Evolutionary conservation across 2,329 filamentous ascomycete genomes (phyloP), one percentile per base, ranked within the genome.

Genomic region (Diaporthe capsici): DNA sequence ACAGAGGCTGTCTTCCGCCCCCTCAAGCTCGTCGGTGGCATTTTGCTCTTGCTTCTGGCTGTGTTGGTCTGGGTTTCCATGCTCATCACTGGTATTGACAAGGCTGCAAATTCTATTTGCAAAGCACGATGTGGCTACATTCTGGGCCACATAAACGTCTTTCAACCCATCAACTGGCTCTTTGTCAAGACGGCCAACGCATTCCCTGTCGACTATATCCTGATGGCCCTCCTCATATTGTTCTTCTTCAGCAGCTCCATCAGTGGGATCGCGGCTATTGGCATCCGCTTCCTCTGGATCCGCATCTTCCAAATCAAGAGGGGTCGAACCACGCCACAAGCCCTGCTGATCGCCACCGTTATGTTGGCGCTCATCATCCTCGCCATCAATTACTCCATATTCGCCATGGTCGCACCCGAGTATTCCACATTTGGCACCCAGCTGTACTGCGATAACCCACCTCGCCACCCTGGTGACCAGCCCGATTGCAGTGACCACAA

Each of bases 251-350:
- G 91, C 85, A 94, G 94, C 81, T 96, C 95, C 13, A 93, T 99
- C 71, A 91, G 95, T 1, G 97, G 97, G 22, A 92, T 98, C 72
- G 94, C 95, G 4, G 91, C 92, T 1, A 91, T 98, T 75, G 97
- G 97, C 61, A 98, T 99, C 80, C 94, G 97, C 78, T 98, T 99
- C 88, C 90, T 99, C 71, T 99, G 97, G 97, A 89, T 99, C 80
- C 93, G 91, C 75, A 92, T 99, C 81, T 98, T 98, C 89, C 92
- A 94, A 83, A 96, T 99, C 80, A 92, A 95, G 80, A 95, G 94
- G 81, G 95, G 95, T 39, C 92, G 96, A 79, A 98, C 96, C 0
- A 93, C 94, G 0, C 97, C 97, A 0, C 97, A 98, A 83, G 97
- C 96, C 1, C 89, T 99, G 9, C 91, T 99, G 72, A 92, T 98